A percentile compares a stretch with the other conserved stretches of the same genome.
These are phyloP conservation scores for Candida patagonica DNA, from an alignment of 805 yeast species.

Conservation along the genomic window DNA sequence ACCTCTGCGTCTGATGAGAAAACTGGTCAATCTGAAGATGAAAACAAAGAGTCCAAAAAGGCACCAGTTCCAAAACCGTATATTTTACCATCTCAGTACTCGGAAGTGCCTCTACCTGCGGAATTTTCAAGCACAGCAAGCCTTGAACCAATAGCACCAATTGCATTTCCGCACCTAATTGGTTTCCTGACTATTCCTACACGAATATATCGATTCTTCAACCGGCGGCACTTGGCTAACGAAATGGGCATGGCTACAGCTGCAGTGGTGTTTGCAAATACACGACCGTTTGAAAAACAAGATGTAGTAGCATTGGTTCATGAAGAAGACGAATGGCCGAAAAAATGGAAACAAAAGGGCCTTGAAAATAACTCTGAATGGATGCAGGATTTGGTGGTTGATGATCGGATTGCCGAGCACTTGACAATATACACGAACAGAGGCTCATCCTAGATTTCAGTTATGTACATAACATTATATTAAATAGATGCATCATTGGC, in stretches of 20 bases:
- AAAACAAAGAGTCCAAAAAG: conserved; percentile 25
- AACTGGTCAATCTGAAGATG: conserved; percentile 10
- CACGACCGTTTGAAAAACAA: conserved; percentile 41
- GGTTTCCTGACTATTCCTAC: conserved; percentile 74
- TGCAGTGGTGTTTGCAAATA: conserved; percentile 42
- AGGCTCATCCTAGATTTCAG: not conserved
- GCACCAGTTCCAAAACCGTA: conserved; percentile 54
- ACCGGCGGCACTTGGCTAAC: conserved; percentile 61
- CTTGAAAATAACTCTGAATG: conserved; percentile 71
- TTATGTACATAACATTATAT: not conserved
- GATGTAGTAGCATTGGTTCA: conserved; percentile 38
- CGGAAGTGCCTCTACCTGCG: conserved; percentile 45
- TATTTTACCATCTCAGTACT: conserved; percentile 50
- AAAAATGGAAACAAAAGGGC: conserved; percentile 73
- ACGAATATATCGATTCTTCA: conserved; percentile 71
- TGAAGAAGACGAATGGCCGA: conserved; percentile 86
- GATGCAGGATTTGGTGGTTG: conserved; percentile 66
- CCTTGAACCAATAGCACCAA: conserved; percentile 57
- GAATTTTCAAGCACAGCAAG: conserved; percentile 39
- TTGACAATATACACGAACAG: conserved; percentile 29
- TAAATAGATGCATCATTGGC: not conserved
- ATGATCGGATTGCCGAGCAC: conserved; percentile 50
- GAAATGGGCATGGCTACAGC: conserved; percentile 48
- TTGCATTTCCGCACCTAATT: conserved; percentile 65
- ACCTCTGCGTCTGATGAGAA: conserved; percentile 5